Conservation (phyloP, 2,329 filamentous ascomycete genomes). For the Penicillium sp. region DNA sequence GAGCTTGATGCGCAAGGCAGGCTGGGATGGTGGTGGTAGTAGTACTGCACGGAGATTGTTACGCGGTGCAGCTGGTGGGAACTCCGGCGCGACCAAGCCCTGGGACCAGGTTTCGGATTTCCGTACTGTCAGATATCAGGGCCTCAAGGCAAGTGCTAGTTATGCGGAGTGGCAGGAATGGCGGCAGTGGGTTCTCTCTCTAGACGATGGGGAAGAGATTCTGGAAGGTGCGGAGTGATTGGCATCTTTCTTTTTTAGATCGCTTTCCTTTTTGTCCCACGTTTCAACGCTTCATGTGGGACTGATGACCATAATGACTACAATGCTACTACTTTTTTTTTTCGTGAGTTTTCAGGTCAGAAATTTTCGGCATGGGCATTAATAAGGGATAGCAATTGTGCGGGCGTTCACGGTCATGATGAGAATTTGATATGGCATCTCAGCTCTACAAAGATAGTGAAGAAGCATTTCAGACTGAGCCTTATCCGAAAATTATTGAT, state of each 20-base stretch:
- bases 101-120: conserved; percentile 70
- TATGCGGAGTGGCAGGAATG: conserved; percentile 72
- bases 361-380: not conserved
- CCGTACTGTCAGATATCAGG: conserved; percentile 75
- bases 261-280: not conserved
- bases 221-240: conserved; percentile 11
- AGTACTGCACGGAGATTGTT: conserved; percentile 32
- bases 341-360: not conserved
- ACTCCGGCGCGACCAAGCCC: conserved; percentile 25
- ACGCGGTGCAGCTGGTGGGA: conserved; percentile 30
- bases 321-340: not conserved
- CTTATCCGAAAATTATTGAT: not conserved
- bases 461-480: not conserved
- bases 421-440: not conserved
- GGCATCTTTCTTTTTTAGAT: not conserved
- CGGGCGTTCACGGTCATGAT: no score
- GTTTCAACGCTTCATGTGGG: not conserved
- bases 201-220: conserved; percentile 25
- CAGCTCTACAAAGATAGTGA: not conserved
- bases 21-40: conserved; percentile 61
- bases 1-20: conserved; percentile 87
- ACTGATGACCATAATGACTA: conserved; percentile 9
- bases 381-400: not conserved
- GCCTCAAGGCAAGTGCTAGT: conserved; percentile 61
- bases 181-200: conserved; percentile 57